phyloP scores from a whole-genome alignment of 768 basidiomycete species.

The Floccularia luteovirens region DNA sequence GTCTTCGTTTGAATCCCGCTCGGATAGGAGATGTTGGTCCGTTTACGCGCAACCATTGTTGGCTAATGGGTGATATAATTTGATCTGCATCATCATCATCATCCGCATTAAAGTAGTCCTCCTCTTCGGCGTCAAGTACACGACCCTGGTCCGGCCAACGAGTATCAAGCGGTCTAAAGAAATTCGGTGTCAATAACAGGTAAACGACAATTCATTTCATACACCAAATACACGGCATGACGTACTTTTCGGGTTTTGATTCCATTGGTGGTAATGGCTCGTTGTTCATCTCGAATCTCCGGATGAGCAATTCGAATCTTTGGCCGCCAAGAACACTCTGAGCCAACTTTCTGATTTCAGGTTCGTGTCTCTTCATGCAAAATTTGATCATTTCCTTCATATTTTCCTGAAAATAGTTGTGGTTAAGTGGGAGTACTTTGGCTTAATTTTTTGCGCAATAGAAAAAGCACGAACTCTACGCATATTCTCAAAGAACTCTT shows the following conservation, averaged over 20 bases:
- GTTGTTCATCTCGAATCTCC: constrained; percentile 88
- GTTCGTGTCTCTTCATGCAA: constrained; percentile 74
- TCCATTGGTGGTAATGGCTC: constrained; percentile 63
- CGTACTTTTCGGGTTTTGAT: constrained; percentile 45
- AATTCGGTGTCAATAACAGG: not conserved
- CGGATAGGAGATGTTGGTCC: constrained; percentile 23
- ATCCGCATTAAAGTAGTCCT: constrained; percentile 88
- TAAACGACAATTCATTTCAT: not conserved
- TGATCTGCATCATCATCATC: constrained; percentile 77
- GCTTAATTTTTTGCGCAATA: not conserved
- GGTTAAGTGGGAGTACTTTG: not conserved
- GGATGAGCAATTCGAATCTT: constrained; percentile 66
- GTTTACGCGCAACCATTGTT: constrained; percentile 25
- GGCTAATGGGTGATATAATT: constrained; percentile 28
- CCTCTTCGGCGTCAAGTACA: constrained; percentile 69
- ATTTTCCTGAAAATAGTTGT: constrained; percentile 48
- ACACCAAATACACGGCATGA: constrained; percentile 3
- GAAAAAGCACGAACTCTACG: constrained; percentile 53
- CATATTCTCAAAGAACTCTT: constrained; percentile 92
- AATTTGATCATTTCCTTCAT: constrained; percentile 78
- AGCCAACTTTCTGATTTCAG: constrained; percentile 55
- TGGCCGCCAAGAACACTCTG: constrained; percentile 52
- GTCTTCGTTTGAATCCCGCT: constrained; percentile 48
- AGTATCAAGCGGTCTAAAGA: constrained; percentile 27
- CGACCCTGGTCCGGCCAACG: constrained; percentile 38